These are phyloP conservation scores for Ambrosiella xylebori DNA, from an alignment of 2,329 filamentous ascomycete species.

Conservation along the genomic window DNA sequence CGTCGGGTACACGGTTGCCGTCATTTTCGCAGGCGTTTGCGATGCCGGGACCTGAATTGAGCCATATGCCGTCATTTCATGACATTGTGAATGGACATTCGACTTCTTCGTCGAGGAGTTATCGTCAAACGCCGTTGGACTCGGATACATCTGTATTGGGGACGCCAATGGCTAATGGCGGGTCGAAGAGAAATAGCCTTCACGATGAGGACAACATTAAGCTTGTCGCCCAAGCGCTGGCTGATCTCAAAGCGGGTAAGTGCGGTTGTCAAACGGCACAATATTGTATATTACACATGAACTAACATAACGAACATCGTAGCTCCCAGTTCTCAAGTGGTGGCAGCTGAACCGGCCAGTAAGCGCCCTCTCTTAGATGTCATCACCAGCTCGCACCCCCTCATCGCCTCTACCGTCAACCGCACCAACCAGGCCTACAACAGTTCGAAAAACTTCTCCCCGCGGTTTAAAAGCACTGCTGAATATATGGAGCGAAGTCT, in stretches of 20 bases:
- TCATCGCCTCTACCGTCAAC: slow-evolving; percentile 71
- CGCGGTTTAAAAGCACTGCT: slow-evolving; percentile 72
- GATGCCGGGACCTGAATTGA: slow-evolving; percentile 1
- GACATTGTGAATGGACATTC: slow-evolving; percentile 6
- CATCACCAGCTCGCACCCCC: slow-evolving; percentile 72
- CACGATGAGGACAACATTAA: slow-evolving; percentile 11
- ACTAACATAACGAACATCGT: not conserved
- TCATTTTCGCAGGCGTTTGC: slow-evolving; percentile 7
- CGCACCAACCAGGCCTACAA: slow-evolving; percentile 73
- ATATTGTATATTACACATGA: not conserved
- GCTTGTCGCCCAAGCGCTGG: slow-evolving; percentile 12
- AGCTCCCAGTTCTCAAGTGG: slow-evolving; percentile 11
- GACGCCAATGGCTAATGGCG: slow-evolving; percentile 8
- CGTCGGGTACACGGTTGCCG: slow-evolving; percentile 2
- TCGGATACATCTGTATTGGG: slow-evolving; percentile 12
- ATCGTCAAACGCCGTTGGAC: slow-evolving; percentile 10
- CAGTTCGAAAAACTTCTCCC: slow-evolving; percentile 76
- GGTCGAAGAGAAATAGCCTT: slow-evolving; percentile 10
- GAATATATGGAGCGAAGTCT: slow-evolving; percentile 83
- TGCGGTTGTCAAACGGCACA: not conserved
- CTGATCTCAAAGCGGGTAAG: slow-evolving; percentile 13
- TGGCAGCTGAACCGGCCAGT: slow-evolving; percentile 4
- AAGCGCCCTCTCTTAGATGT: slow-evolving; percentile 67
- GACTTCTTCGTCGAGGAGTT: slow-evolving; percentile 9
- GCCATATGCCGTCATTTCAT: slow-evolving; percentile 8